Conservation (phyloP, 2,329 filamentous ascomycete genomes). For the Apiospora rasikravindrae region DNA sequence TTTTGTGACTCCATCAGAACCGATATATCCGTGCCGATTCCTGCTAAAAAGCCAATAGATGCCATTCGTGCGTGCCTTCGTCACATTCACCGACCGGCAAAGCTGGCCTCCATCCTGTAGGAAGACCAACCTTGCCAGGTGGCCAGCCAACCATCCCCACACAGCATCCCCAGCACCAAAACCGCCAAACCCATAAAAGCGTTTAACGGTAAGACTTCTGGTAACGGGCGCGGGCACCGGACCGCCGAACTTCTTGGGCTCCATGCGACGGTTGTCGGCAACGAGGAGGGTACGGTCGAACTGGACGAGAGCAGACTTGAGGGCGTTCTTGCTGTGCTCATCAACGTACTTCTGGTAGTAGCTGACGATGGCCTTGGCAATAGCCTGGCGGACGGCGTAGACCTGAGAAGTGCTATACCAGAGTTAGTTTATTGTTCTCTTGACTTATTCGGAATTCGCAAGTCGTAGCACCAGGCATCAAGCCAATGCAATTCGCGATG, state of each 20-base stretch:
- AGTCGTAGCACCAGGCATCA: not conserved
- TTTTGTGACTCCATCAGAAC: constrained; percentile 40
- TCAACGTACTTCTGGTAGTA: constrained; percentile 99
- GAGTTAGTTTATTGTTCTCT: not conserved
- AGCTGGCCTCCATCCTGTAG: not conserved
- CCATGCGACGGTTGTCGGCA: constrained; percentile 97
- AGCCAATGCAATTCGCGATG: not conserved
- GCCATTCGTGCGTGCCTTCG: constrained; percentile 22
- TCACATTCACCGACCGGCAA: constrained; percentile 21
- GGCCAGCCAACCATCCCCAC: constrained; percentile 18
- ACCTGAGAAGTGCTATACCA: constrained; percentile 73
- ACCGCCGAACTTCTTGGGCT: constrained; percentile 98
- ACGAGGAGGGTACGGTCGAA: constrained; percentile 98
- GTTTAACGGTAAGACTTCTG: constrained; percentile 99
- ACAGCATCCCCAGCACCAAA: constrained; percentile 29
- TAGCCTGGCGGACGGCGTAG: constrained; percentile 98
- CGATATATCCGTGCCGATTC: constrained; percentile 16
- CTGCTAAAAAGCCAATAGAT: constrained; percentile 14
- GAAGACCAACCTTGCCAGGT: constrained; percentile 20
- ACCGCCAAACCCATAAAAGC: constrained; percentile 18
- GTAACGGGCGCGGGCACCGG: constrained; percentile 94
- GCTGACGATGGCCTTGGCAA: constrained; percentile 94
- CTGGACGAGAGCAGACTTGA: constrained; percentile 95
- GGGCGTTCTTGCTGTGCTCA: constrained; percentile 99
- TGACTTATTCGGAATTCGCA: not conserved